These are phyloP conservation scores for Fragilaria crotonensis DNA, from an alignment of 108 stramenopile species.

Conservation along the genomic window DNA sequence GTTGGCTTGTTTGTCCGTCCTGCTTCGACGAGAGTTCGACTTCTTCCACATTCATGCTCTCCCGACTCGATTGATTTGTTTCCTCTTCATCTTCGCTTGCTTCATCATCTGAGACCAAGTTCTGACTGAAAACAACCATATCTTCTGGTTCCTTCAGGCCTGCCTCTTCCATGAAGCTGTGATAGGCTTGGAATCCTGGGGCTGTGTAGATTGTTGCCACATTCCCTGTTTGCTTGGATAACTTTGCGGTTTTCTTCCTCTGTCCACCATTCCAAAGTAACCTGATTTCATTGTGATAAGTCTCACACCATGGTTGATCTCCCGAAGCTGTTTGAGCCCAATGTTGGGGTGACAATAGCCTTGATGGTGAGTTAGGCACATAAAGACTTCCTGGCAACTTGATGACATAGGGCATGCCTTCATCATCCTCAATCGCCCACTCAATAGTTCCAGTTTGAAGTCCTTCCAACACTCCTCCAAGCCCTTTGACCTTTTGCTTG, in stretches of 20 bases:
- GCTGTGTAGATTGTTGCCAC: conserved; percentile 11
- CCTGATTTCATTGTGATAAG: not conserved
- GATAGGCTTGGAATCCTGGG: not conserved
- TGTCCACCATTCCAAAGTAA: not conserved
- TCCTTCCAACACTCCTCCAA: not conserved
- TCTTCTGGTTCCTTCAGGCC: not conserved
- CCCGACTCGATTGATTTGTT: too few species aligned
- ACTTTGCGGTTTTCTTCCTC: not conserved
- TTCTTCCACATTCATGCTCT: not conserved
- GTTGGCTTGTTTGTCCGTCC: not conserved
- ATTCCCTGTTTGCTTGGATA: not conserved
- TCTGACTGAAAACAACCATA: not conserved
- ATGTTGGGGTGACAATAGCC: conserved; percentile 3
- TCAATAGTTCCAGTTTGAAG: not conserved
- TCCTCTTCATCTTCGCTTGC: not conserved
- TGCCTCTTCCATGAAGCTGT: not conserved
- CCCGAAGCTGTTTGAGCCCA: not conserved
- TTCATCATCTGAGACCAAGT: not conserved
- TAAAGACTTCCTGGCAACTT: not conserved
- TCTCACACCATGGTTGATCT: not conserved
- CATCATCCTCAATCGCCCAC: conserved; percentile 8
- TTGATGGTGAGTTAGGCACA: not conserved
- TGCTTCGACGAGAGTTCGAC: not conserved
- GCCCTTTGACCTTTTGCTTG: not conserved
- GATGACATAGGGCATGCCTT: not conserved